A percentile compares a stretch with the other conserved stretches of the same genome.
phyloP scores from a whole-genome alignment of 2,329 filamentous ascomycete genomes.

The Sphaerulina vaccinii region DNA sequence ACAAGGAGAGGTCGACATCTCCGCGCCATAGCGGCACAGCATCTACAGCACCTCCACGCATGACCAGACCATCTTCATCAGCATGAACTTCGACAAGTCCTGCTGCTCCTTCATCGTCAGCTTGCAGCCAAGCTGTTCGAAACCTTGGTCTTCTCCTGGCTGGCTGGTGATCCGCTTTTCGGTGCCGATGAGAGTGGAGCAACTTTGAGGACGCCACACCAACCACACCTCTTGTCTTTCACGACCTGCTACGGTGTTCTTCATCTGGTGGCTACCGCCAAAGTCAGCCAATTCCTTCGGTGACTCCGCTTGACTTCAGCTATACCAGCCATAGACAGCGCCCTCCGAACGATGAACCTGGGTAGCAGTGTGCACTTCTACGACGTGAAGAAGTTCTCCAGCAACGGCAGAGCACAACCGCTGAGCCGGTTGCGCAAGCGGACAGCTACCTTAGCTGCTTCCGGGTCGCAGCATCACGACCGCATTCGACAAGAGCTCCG shows the following conservation, averaged over 20 bases:
- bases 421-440: too few relatives aligned
- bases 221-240: constrained; percentile 1
- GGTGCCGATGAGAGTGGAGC: neutral
- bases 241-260: too few relatives aligned
- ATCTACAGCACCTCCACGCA: neutral
- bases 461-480: too few relatives aligned
- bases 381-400: neutral
- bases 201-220: neutral
- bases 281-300: neutral
- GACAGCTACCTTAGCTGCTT: too few relatives aligned
- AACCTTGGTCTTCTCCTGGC: neutral
- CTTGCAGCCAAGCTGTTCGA: neutral
- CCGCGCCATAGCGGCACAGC: too few relatives aligned
- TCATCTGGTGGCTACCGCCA: constrained; percentile 6
- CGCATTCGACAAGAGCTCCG: too few relatives aligned
- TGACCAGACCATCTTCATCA: neutral
- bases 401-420: neutral
- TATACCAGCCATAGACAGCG: neutral
- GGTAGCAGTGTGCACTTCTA: constrained; percentile 1
- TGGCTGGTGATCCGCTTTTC: neutral
- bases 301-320: constrained; percentile 2
- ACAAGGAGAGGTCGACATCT: too few relatives aligned
- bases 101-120: neutral
- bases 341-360: neutral
- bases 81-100: too few relatives aligned